These are phyloP conservation scores for Fusarium proliferatum DNA, from an alignment of 2,329 filamentous ascomycete species.

Conservation along the genomic window DNA sequence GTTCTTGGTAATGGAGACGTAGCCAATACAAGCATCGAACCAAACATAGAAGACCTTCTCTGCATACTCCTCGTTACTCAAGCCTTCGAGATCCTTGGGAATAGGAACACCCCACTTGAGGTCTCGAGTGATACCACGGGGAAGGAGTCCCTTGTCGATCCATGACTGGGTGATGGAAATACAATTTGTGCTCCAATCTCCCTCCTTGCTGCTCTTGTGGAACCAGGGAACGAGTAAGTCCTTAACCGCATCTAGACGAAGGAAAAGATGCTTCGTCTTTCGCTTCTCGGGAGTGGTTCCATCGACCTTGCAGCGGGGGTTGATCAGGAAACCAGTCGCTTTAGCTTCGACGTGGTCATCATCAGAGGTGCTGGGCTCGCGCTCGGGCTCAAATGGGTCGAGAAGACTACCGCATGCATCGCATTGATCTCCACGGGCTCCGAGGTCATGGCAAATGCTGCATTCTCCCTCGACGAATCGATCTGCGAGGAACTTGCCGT, in stretches of 20 bases:
- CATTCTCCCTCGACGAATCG: constrained; percentile 86
- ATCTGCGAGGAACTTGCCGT: constrained; percentile 83
- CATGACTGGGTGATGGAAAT: constrained; percentile 81
- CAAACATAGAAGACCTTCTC: constrained; percentile 88
- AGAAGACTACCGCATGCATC: constrained; percentile 79
- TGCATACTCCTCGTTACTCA: constrained; percentile 65
- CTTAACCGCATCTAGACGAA: constrained; percentile 87
- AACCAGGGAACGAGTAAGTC: constrained; percentile 83
- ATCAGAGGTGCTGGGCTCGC: constrained; percentile 50
- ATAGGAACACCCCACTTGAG: constrained; percentile 85
- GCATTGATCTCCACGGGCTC: constrained; percentile 79
- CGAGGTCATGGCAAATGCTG: constrained; percentile 76
- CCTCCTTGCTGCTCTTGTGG: constrained; percentile 76
- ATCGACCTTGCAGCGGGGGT: constrained; percentile 92
- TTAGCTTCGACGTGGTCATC: constrained; percentile 51
- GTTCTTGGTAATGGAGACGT: constrained; percentile 92
- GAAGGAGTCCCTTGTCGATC: constrained; percentile 85
- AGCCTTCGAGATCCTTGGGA: constrained; percentile 57
- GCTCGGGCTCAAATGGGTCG: constrained; percentile 72
- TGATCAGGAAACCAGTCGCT: constrained; percentile 70
- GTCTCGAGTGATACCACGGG: constrained; percentile 90
- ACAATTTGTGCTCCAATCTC: constrained; percentile 81
- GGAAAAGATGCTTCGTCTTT: constrained; percentile 89
- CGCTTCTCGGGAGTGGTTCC: constrained; percentile 81
- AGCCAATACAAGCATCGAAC: constrained; percentile 94